Evolutionary conservation across 257 asterid species (phyloP), one percentile per base, ranked within the genome.

Genomic region (Solanum virginianum): DNA sequence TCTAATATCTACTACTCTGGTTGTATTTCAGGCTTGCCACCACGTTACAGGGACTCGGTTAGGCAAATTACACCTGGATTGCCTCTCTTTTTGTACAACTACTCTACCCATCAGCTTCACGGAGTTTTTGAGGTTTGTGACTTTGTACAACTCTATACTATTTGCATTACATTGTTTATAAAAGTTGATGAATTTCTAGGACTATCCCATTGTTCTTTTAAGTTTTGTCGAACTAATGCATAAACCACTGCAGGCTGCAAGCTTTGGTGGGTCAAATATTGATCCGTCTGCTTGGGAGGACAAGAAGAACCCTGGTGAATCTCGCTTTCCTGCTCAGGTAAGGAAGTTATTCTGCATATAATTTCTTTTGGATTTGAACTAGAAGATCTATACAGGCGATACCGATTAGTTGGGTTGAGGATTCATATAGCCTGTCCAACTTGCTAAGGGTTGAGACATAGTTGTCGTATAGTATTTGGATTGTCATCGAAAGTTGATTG

Each of bases 231-330:
- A 60, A 60, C 80, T 49, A 7, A 22, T 39, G 45, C 15, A 22
- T 62, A 53, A 36, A 24, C 69, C 53, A 5, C 20, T 84, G 41
- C 91, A 95, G 98, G 99, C 99, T 84, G 94, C 98, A 20, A 94
- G 97, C 89, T 97, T 97, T 90, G 98, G 98, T 66, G 98, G 98
- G 43, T 89, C 97, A 5, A 95, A 97, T 80, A 95, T 97, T 62
- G 98, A 95, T 85, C 98, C 99, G 20, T 60, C 95, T 3, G 99
- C 99, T 84, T 95, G 98, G 99, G 98, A 94, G 90, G 99, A 96
- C 90, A 95, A 97, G 94, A 97, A 97, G 84, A 94, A 92, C 87
- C 92, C 93, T 1, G 95, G 98, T 7, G 99, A 95, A 86, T 94
- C 98, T 0, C 96, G 99, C 15, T 95, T 97, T 86, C 98, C 99